phyloP scores from a whole-genome alignment of 371 early-diverging fungal genomes.

The Syncephalastrum contaminatum region DNA sequence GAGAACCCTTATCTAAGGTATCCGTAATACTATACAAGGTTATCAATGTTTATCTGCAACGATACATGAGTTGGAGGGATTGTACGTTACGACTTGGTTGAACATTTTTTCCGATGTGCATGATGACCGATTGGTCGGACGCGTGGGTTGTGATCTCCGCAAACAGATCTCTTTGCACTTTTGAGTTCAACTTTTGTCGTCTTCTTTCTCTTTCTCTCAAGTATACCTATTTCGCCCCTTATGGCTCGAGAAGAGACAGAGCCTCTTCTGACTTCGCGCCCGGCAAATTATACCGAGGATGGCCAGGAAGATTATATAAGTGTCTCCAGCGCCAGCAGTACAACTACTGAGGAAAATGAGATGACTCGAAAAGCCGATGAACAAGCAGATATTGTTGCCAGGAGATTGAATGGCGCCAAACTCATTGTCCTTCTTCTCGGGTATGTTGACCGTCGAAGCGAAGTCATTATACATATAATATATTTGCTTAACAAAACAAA shows the following conservation, averaged over 20 bases:
- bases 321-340: slow-evolving; percentile 16
- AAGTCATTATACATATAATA: not conserved
- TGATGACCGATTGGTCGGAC: no score
- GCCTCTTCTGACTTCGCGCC: slow-evolving; percentile 17
- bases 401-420: slow-evolving; percentile 33
- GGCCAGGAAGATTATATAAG: slow-evolving; percentile 17
- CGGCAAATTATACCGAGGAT: slow-evolving; percentile 7
- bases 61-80: no score
- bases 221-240: not conserved
- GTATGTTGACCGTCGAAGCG: slow-evolving; percentile 13
- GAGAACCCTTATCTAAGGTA: no score
- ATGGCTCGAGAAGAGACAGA: slow-evolving; percentile 21
- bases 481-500: not conserved
- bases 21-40: no score
- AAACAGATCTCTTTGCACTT: not conserved
- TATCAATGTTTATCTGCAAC: no score
- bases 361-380: slow-evolving; percentile 1
- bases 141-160: no score
- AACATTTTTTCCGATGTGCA: no score
- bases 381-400: slow-evolving; percentile 23
- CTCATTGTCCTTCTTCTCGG: slow-evolving; percentile 33
- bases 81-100: no score
- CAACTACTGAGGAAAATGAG: slow-evolving; percentile 8
- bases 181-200: slow-evolving; percentile 5
- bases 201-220: slow-evolving; percentile 3